Conservation (phyloP, 257 asterid species). For the Primulina eburnea region DNA sequence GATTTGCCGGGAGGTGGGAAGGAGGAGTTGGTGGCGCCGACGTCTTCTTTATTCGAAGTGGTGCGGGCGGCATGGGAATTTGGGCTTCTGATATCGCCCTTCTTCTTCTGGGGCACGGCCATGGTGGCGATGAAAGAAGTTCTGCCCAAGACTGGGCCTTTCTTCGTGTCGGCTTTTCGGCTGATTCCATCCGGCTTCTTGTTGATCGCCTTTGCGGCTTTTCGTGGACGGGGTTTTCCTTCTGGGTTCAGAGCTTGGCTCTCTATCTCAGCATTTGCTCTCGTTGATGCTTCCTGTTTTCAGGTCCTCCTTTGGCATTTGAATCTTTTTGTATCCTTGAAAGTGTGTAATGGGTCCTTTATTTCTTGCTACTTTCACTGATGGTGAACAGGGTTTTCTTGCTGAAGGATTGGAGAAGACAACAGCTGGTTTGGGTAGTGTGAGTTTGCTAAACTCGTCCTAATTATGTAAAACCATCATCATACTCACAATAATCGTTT, state of each 20-base stretch:
- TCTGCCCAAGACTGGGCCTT: constrained; percentile 83
- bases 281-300: constrained; percentile 86
- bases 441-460: constrained; percentile 41
- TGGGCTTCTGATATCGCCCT: constrained; percentile 82
- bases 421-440: constrained; percentile 98
- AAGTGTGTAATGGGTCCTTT: constrained; percentile 8
- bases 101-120: constrained; percentile 99
- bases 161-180: constrained; percentile 80
- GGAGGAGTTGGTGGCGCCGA: constrained; percentile 16
- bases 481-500: background rate
- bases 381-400: constrained; percentile 79
- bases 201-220: constrained; percentile 73
- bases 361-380: constrained; percentile 22
- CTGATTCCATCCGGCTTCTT: constrained; percentile 85
- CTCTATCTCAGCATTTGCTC: constrained; percentile 68
- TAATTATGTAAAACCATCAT: no score
- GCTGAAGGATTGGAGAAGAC: constrained; percentile 96
- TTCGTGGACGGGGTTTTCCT: constrained; percentile 63
- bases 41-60: constrained; percentile 31
- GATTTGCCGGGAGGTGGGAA: constrained; percentile 34
- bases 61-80: constrained; percentile 52
- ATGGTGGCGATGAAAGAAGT: constrained; percentile 99
- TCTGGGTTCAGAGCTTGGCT: constrained; percentile 84
- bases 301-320: constrained; percentile 53
- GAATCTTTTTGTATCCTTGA: background rate